Evolutionary conservation across 192 early-diverging fungal species (phyloP), one percentile per base, ranked within the genome.

Genomic region (Backusella psychrophila): DNA sequence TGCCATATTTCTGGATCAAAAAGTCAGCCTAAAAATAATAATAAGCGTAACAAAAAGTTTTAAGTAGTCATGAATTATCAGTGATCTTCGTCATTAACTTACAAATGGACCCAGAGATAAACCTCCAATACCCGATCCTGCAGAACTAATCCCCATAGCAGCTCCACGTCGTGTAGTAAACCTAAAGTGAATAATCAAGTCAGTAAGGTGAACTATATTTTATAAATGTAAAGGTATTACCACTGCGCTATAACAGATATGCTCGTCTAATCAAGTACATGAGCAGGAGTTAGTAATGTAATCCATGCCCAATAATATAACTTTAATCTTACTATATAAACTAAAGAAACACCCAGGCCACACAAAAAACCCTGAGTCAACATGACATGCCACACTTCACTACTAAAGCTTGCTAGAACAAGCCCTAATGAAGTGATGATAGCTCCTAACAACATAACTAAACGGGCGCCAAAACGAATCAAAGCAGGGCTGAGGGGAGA

Each of bases 121-220:
- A 11, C 92, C 93, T 52, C 94, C 94, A 68, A 92, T 75, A 14
- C 94, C 94, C n/a, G 86, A 84, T 5, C 92, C 93, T 52, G 91
- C 72, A 34, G 82, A 82, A 23, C 84, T 81, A 53, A 86, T 83
- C 5, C 90, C 90, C 8, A 87, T 80, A 0, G 90, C 90, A 26
- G 93, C 46, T 0, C 89, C 90, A 2, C 93, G 86, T 38, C 81
- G 68, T 67, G 82, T 87, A 67, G 56, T 66, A 19, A 77, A 77
- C 72, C 88, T 92, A 65, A 89, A 83, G 0, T 86, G 82, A 49
- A 19, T 49, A n/a, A 14, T 12, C 14, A 11, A 44, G 14, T 44
- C 2, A 1, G 38, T 39, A 39, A 49, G 17, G 1, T 49, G 53
- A 56, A 56, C 21, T 26, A 26, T 49, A 49, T 49, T 49, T 49